Conservation (phyloP, 2,329 filamentous ascomycete species). For the Cladobotryum mycophilum region DNA sequence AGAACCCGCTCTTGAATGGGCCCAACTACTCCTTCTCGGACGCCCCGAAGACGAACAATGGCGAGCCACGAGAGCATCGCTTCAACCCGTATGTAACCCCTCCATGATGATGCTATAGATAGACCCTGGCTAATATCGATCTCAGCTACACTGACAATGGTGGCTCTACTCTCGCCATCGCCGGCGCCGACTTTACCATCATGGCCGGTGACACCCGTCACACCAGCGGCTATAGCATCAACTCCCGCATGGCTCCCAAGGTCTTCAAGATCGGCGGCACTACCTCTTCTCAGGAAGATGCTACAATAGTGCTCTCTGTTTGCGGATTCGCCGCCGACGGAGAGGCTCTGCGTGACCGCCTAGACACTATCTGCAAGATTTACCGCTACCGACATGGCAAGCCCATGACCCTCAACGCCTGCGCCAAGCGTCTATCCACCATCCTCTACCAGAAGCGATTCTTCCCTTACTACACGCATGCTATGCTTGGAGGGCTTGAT, state of each 20-base stretch:
- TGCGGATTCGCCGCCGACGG: constrained; percentile 96
- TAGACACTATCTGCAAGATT: constrained; percentile 96
- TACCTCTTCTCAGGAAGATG: constrained; percentile 75
- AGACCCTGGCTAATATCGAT: not conserved
- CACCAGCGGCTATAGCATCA: constrained; percentile 97
- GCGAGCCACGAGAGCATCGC: constrained; percentile 63
- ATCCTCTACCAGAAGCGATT: constrained; percentile 97
- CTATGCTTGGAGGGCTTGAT: constrained; percentile 88
- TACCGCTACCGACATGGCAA: constrained; percentile 98
- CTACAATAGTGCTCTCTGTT: constrained; percentile 83
- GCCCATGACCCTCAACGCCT: constrained; percentile 88
- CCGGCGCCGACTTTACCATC: constrained; percentile 89
- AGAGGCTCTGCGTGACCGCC: constrained; percentile 83
- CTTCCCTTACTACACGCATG: constrained; percentile 97
- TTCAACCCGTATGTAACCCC: constrained; percentile 75
- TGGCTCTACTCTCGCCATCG: constrained; percentile 90
- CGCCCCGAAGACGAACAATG: constrained; percentile 45
- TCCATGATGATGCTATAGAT: not conserved
- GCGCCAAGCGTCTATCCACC: constrained; percentile 88
- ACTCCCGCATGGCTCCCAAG: constrained; percentile 91
- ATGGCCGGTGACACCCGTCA: constrained; percentile 95
- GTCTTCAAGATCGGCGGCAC: constrained; percentile 96
- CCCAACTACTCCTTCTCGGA: constrained; percentile 65
- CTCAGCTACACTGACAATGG: constrained; percentile 96
- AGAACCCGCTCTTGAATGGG: constrained; percentile 62